Conservation (phyloP, 192 early-diverging fungal species). For the Entomortierella beljakovae region DNA sequence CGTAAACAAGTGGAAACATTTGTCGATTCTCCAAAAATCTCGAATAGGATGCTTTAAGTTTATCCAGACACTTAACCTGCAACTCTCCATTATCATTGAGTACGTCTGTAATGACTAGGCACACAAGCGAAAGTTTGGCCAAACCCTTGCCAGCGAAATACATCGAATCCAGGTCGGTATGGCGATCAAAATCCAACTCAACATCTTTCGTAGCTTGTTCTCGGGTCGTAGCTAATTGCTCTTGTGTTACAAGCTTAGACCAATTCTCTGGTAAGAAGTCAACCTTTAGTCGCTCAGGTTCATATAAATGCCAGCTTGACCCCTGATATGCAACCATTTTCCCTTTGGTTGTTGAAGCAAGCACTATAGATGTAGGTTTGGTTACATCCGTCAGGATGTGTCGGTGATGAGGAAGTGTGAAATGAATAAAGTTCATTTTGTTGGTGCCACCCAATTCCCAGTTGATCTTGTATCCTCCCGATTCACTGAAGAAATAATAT, state of each 20-base stretch:
- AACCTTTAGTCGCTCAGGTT: constrained; percentile 17
- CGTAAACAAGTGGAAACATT: constrained; percentile 38
- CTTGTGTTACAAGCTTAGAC: constrained; percentile 2
- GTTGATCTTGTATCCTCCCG: constrained; percentile 41
- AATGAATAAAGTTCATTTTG: constrained; percentile 23
- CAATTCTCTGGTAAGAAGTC: constrained; percentile 34
- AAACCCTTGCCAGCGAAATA: constrained; percentile 54
- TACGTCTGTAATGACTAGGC: constrained; percentile 30
- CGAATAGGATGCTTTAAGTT: constrained; percentile 26
- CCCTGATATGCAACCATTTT: constrained; percentile 49
- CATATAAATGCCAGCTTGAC: constrained; percentile 26
- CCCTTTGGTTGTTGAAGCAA: constrained; percentile 46
- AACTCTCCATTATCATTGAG: constrained; percentile 17
- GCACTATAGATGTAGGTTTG: constrained; percentile 11
- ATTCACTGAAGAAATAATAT: constrained; percentile 5
- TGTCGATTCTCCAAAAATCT: constrained; percentile 37
- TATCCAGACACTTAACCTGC: constrained; percentile 21
- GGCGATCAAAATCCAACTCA: constrained; percentile 14
- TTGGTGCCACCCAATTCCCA: constrained; percentile 31
- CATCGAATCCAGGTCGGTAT: constrained; percentile 37
- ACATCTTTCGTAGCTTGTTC: constrained; percentile 26
- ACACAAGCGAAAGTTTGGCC: constrained; percentile 41
- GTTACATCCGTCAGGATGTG: constrained; percentile 15
- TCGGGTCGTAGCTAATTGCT: constrained; percentile 19
- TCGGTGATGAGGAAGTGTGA: constrained; percentile 49